Base-by-base conservation (phyloP, 345 rosid genomes). In the Draba incana region DNA sequence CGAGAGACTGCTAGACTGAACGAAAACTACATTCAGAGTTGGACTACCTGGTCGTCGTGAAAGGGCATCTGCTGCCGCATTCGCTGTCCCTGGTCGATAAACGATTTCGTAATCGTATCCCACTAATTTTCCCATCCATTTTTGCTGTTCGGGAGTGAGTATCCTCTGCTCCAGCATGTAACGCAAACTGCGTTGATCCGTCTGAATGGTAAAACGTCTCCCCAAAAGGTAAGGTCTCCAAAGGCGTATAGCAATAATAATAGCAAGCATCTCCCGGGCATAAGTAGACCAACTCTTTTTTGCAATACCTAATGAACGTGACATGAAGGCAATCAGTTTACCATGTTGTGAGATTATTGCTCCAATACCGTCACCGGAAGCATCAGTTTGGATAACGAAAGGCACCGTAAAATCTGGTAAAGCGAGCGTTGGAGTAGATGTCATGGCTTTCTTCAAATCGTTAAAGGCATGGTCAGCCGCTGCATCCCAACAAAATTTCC, bases 81-180 rank as follows among this genome's bases (percentile, higher is more conserved):
- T 43, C 2, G 47, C 13, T 0, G 0, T 1, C 0, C 16, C 47
- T 0, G 8, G 6, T 3, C n/a, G 13, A 6, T 43, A 43, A 1
- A 8, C 5, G 16, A 43, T 43, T 8, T 43, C 47, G 2, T 43
- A 43, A 8, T 43, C 47, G 2, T 43, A 43, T 0, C 44, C 44
- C 2, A 11, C 44, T 4, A 12, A 12, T 4, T 41, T 41, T 1
- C 44, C 14, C 44, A 12, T 43, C 47, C 47, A 43, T 4, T 43
- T 43, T 0, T 43, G 47, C 5, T 13, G 47, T 2, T 43, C 47
- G 1, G 9, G 37, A 1, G 37, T 33, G 8, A 33, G 37, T 6
- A 33, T 6, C 0, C 37, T 8, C 2, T 33, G 37, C 2, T 33
- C 37, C 8, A 33, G 4, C 1, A 33, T 1, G 9, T 1, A 33